Base-by-base conservation (phyloP, 768 basidiomycete genomes). In the Polyporus arcularius region DNA sequence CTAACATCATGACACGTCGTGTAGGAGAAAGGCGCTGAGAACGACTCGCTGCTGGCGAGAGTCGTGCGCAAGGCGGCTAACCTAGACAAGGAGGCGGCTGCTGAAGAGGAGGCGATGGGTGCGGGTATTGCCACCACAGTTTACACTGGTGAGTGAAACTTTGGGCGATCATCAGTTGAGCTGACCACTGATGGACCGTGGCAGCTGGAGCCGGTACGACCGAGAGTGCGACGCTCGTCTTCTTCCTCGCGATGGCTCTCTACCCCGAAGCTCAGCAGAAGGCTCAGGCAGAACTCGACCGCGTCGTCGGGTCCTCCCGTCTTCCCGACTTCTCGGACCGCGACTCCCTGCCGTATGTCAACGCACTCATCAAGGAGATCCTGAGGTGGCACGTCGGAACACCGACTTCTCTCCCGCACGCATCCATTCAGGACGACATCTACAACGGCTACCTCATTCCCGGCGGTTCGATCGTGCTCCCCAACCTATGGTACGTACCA, bases 221-320 rank as follows among this genome's bases (percentile, higher is more conserved):
- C 12, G 21, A 18, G 14, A 26, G 21, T 14, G 21, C 21, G 10
- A 9, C 21, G 21, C 16, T 31, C 7, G 43, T 15, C 11, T 70
- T 70, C 45, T 63, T 61, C 38, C 60, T 70, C 11, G 68, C 68
- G 4, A 67, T 68, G 68, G 51, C 57, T 14, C n/a, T 65, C 16
- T 61, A 39, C 58, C 76, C 76, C 0, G 65, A 71, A 4, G 60
- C 71, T 4, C 73, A 75, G 74, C 76, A 51, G 49, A 51, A 51
- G 18, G 49, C 49, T 4, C 49, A 51, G 32, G 31, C 7, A 16
- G 49, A 51, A 18, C 49, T 51, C 15, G 49, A 51, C 55, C 73
- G 74, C 5, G 74, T 72, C 40, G 18, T 54, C 12, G 39, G 53
- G n/a, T 18, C 18, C 9, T 21, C 5, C 4, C 39, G 56, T 28